These are phyloP conservation scores for Trichoderma semiorbis DNA, from an alignment of 2,329 filamentous ascomycete species.

Conservation along the genomic window DNA sequence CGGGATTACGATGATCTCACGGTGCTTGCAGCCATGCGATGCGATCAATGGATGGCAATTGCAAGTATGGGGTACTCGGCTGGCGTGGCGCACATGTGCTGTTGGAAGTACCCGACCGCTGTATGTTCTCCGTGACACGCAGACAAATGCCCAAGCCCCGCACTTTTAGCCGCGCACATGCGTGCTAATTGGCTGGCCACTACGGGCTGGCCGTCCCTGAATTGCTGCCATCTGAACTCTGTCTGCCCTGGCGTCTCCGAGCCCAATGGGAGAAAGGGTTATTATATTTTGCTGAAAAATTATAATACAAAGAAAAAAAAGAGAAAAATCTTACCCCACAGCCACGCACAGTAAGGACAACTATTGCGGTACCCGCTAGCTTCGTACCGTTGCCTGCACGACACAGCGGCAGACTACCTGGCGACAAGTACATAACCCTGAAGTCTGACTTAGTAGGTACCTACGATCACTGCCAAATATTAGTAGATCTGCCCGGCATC, in stretches of 20 bases:
- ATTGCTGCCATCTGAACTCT: background rate
- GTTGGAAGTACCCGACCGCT: background rate
- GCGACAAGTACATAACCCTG: background rate
- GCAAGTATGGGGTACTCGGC: background rate
- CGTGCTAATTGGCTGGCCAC: background rate
- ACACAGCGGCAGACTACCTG: background rate
- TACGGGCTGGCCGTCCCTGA: background rate
- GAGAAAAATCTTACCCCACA: background rate
- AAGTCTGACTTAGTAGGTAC: background rate
- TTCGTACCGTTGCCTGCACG: background rate
- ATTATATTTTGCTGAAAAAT: background rate
- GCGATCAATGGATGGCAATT: background rate
- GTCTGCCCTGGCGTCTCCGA: background rate
- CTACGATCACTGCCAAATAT: background rate
- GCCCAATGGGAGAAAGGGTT: background rate
- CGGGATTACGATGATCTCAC: background rate
- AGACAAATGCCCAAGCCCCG: background rate
- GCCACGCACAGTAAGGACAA: background rate
- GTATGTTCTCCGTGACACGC: background rate
- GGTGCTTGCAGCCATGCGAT: background rate
- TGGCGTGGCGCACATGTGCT: background rate
- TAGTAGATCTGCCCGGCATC: constrained; percentile 11
- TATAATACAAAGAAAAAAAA: background rate
- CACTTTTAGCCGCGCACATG: background rate
- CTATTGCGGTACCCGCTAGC: background rate